These are phyloP conservation scores for Danielia reshetovae DNA, from an alignment of 805 yeast species.

Conservation along the genomic window DNA sequence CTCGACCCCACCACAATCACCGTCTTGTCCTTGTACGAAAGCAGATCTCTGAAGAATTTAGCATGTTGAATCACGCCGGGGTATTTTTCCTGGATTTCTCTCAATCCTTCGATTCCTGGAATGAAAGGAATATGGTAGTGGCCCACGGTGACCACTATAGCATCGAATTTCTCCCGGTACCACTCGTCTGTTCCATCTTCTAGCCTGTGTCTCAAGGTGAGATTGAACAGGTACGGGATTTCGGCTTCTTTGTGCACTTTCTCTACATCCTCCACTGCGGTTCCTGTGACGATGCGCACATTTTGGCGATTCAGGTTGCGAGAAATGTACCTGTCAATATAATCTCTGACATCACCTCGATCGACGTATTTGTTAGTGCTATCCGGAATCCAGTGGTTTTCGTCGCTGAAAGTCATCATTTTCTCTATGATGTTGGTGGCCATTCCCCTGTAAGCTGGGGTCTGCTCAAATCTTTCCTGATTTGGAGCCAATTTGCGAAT, in stretches of 20 bases:
- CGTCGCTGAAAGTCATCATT: constrained; percentile 44
- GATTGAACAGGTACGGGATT: constrained; percentile 20
- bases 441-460: constrained; percentile 23
- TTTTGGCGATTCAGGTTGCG: constrained; percentile 17
- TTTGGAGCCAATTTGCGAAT: constrained; percentile 1
- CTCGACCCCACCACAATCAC: constrained; percentile 25
- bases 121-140: constrained; percentile 46
- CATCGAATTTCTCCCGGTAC: constrained; percentile 36
- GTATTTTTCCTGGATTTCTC: constrained; percentile 27
- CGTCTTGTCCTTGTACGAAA: constrained; percentile 22
- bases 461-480: constrained; percentile 27
- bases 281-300: constrained; percentile 22
- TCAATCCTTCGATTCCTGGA: constrained; percentile 41
- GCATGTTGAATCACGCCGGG: constrained; percentile 39
- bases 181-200: constrained; percentile 27
- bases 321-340: constrained; percentile 25
- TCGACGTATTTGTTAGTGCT: constrained; percentile 24
- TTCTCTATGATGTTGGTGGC: constrained; percentile 42
- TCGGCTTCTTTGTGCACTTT: constrained; percentile 11
- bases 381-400: constrained; percentile 30
- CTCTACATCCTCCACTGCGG: constrained; percentile 39
- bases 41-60: constrained; percentile 36
- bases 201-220: constrained; percentile 25
- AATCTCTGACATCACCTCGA: constrained; percentile 23
- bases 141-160: constrained; percentile 42